These are phyloP conservation scores for Vinca minor DNA, from an alignment of 257 asterid species.

Conservation along the genomic window DNA sequence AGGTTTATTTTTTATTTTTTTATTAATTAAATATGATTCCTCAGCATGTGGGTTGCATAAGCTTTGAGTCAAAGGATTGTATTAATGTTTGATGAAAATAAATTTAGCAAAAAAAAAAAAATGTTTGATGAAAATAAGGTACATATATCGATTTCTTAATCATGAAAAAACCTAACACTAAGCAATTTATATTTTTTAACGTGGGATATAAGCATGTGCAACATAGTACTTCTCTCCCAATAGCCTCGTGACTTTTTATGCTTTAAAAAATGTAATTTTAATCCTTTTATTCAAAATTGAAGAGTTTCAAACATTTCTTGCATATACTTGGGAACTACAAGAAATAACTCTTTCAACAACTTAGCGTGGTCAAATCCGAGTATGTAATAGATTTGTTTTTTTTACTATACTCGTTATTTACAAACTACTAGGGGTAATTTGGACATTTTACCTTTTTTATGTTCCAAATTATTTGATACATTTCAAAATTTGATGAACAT, in stretches of 20 bases:
- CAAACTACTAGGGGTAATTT: too few relatives aligned
- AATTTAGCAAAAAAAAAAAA: too few relatives aligned
- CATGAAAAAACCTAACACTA: too few relatives aligned
- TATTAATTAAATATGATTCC: too few relatives aligned
- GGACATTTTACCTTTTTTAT: too few relatives aligned
- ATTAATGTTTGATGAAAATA: too few relatives aligned
- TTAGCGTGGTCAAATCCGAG: conserved; percentile 5
- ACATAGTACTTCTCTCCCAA: conserved; percentile 4
- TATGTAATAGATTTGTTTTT: background rate
- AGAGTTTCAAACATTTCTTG: conserved; percentile 2
- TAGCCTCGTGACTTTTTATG: conserved; percentile 10
- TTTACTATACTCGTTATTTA: too few relatives aligned
- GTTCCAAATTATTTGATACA: too few relatives aligned
- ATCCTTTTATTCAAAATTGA: conserved; percentile 5
- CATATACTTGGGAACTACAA: background rate
- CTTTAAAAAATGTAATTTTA: background rate
- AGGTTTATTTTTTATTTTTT: too few relatives aligned
- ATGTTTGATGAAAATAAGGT: conserved; percentile 16
- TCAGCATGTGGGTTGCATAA: conserved; percentile 23
- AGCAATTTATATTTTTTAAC: conserved; percentile 7
- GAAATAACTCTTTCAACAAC: conserved; percentile 2
- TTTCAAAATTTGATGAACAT: too few relatives aligned
- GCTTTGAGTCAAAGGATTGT: conserved; percentile 10
- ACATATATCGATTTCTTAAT: conserved; percentile 14
- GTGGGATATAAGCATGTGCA: conserved; percentile 25